Conservation (phyloP, 1,284 basidiomycete species). For the Leccinum cinnamomeum region DNA sequence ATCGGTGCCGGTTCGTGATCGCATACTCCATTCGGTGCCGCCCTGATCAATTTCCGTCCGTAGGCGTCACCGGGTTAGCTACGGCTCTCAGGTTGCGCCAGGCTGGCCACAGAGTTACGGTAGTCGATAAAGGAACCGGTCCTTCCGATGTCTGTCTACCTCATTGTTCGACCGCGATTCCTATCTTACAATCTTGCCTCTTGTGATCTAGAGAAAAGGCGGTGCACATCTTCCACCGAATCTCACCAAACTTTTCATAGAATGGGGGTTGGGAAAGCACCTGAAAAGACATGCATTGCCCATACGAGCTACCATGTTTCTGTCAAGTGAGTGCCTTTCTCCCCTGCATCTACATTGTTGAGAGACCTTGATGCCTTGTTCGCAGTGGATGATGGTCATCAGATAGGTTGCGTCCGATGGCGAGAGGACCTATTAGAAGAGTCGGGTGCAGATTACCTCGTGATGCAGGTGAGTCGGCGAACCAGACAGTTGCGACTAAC, state of each 20-base stretch:
- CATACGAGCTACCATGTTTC: constrained; percentile 28
- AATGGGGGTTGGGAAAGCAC: constrained; percentile 51
- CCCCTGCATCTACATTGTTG: not conserved
- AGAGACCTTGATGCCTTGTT: not conserved
- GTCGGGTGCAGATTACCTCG: constrained; percentile 52
- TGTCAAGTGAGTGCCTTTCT: constrained; percentile 23
- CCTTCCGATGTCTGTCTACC: constrained; percentile 24
- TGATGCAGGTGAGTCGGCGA: constrained; percentile 43
- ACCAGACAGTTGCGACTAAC: not conserved
- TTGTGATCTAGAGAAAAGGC: constrained; percentile 31
- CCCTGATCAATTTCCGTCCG: not conserved
- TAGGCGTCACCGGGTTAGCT: constrained; percentile 50
- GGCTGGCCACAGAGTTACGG: constrained; percentile 50
- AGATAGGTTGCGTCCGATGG: constrained; percentile 50
- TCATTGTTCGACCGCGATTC: not conserved
- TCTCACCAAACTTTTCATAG: constrained; percentile 48
- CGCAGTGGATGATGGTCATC: constrained; percentile 46
- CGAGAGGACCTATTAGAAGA: constrained; percentile 53
- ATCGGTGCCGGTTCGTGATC: constrained; percentile 45
- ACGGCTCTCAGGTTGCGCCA: constrained; percentile 48
- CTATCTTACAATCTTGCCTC: not conserved
- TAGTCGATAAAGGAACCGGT: constrained; percentile 44
- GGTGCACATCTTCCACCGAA: constrained; percentile 56
- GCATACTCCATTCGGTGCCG: not conserved
- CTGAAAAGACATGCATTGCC: constrained; percentile 35